These are phyloP conservation scores for Flaveria brownii DNA, from an alignment of 129 eudicot species.

Conservation along the genomic window DNA sequence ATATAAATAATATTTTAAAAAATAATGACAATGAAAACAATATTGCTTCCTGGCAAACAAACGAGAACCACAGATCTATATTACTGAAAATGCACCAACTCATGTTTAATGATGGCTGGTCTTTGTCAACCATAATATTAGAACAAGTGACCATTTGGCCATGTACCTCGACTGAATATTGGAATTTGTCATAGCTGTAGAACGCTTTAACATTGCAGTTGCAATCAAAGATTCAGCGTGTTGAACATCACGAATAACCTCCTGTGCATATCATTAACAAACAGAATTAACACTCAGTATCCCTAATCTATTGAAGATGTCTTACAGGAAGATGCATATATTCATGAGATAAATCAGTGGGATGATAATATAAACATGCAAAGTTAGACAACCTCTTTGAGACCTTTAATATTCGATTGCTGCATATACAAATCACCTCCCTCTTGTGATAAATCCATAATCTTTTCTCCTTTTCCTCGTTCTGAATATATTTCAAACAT, in stretches of 20 bases:
- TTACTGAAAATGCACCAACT: neutral
- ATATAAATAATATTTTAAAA: neutral
- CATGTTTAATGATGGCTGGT: too few relatives aligned
- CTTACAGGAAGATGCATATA: slow-evolving; percentile 4
- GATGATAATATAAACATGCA: neutral
- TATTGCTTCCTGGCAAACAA: slow-evolving; percentile 7
- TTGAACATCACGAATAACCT: slow-evolving; percentile 49
- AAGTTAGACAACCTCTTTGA: slow-evolving; percentile 58
- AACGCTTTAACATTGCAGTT: slow-evolving; percentile 68
- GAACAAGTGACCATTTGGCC: neutral
- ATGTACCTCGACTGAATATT: slow-evolving; percentile 82
- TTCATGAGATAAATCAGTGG: neutral
- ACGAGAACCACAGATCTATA: neutral
- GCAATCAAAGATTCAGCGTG: slow-evolving; percentile 79
- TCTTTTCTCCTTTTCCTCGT: slow-evolving; percentile 63
- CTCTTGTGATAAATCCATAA: slow-evolving; percentile 63
- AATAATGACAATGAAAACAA: neutral
- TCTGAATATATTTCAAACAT: slow-evolving; percentile 82
- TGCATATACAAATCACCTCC: slow-evolving; percentile 58
- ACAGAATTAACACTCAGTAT: slow-evolving; percentile 3
- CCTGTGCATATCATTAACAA: slow-evolving; percentile 41
- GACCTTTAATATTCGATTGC: slow-evolving; percentile 66
- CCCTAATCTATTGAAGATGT: slow-evolving; percentile 3
- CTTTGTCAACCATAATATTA: neutral
- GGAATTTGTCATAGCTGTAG: slow-evolving; percentile 78